Evolutionary conservation across 2,329 filamentous ascomycete species (phyloP).

Genomic region (Orbilia quercus): DNA sequence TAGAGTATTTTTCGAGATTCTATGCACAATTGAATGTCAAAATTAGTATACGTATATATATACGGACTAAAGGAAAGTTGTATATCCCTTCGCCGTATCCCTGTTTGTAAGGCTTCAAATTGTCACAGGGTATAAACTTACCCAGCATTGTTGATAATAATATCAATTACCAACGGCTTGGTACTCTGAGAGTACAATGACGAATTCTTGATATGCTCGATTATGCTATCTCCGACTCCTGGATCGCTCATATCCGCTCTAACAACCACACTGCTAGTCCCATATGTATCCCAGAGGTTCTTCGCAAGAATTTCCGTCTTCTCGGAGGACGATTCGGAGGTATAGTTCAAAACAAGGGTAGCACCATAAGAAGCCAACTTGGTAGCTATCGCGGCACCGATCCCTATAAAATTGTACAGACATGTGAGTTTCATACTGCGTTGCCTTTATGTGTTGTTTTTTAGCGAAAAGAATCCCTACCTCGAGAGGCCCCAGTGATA

Average conservation of each 20-base stretch:
- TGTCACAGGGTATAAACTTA: constrained; percentile 8
- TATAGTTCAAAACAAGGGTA: constrained; percentile 77
- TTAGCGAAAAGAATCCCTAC: constrained; percentile 65
- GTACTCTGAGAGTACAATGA: constrained; percentile 63
- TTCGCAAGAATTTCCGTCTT: constrained; percentile 69
- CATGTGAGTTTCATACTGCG: constrained; percentile 10
- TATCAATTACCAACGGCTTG: constrained; percentile 74
- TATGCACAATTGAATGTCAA: background rate
- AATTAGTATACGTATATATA: too few species aligned
- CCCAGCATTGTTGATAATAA: constrained; percentile 89
- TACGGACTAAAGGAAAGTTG: too few species aligned
- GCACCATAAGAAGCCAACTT: constrained; percentile 79
- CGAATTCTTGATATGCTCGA: constrained; percentile 65
- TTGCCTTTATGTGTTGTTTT: constrained; percentile 33
- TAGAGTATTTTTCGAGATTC: constrained; percentile 72
- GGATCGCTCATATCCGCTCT: constrained; percentile 75
- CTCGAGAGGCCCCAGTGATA: constrained; percentile 81
- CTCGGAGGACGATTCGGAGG: constrained; percentile 71
- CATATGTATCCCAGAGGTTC: constrained; percentile 70
- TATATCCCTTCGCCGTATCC: too few species aligned
- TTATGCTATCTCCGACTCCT: constrained; percentile 27
- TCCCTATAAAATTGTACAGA: constrained; percentile 70
- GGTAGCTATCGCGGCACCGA: constrained; percentile 75
- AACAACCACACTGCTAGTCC: constrained; percentile 71
- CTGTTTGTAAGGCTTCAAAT: too few species aligned